Conservation (phyloP, 441 rosid genomes). For the Jatropha podagrica region DNA sequence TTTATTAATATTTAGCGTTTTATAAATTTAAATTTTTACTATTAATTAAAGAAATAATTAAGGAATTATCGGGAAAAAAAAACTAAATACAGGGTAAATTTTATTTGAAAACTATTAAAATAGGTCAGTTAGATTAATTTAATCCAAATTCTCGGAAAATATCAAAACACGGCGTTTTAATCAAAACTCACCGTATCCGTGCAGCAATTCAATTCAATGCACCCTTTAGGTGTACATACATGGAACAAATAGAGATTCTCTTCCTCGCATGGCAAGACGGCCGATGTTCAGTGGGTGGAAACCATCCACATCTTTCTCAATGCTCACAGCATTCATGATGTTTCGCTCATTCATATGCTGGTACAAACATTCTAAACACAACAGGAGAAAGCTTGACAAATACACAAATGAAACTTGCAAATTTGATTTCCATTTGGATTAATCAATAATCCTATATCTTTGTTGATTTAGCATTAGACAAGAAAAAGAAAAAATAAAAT, state of each 20-base stretch:
- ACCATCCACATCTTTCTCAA: conserved; percentile 90
- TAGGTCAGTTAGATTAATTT: too few relatives aligned
- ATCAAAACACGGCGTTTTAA: too few relatives aligned
- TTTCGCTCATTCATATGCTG: conserved; percentile 85
- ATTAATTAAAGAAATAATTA: too few relatives aligned
- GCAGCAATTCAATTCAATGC: conserved; percentile 68
- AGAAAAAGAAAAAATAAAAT: neutral
- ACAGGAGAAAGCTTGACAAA: neutral
- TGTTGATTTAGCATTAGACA: neutral
- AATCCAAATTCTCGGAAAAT: too few relatives aligned
- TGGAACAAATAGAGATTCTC: conserved; percentile 79
- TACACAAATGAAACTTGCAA: neutral
- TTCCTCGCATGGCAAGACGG: conserved; percentile 80
- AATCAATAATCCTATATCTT: neutral
- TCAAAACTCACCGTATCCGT: conserved; percentile 43
- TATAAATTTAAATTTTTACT: too few relatives aligned
- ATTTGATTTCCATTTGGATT: neutral
- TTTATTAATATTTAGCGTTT: too few relatives aligned
- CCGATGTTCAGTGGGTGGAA: conserved; percentile 89
- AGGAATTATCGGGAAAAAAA: too few relatives aligned
- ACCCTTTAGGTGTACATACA: conserved; percentile 82
- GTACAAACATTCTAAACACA: neutral
- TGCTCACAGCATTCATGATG: conserved; percentile 67
- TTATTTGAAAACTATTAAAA: too few relatives aligned
- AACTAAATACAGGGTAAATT: too few relatives aligned